Evolutionary conservation across 2,329 filamentous ascomycete genomes (phyloP).

Genomic region (Sclerotinia trifoliorum): DNA sequence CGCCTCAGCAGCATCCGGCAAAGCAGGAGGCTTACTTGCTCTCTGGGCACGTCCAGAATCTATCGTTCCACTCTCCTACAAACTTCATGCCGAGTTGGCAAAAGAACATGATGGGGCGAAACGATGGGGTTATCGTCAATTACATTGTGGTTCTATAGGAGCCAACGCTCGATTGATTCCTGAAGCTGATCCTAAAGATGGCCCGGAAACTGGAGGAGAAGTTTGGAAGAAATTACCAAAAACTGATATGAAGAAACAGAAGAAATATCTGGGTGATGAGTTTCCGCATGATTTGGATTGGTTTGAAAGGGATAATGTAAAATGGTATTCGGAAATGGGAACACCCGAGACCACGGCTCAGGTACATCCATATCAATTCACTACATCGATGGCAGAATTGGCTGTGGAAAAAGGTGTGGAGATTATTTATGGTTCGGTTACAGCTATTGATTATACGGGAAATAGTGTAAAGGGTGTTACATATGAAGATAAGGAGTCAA

Average conservation of each 20-base stretch:
- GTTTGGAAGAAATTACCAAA: slow-evolving; percentile 63
- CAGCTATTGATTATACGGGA: slow-evolving; percentile 57
- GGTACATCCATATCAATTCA: slow-evolving; percentile 91
- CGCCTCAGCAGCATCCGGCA: slow-evolving; percentile 89
- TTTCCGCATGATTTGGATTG: slow-evolving; percentile 81
- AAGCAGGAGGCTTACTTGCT: slow-evolving; percentile 86
- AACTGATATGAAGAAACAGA: slow-evolving; percentile 48
- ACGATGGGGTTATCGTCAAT: slow-evolving; percentile 80
- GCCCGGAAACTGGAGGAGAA: slow-evolving; percentile 13
- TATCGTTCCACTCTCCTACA: slow-evolving; percentile 83
- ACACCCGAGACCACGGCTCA: slow-evolving; percentile 80
- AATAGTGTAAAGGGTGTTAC: slow-evolving; percentile 68
- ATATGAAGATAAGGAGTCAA: slow-evolving; percentile 54
- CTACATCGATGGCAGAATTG: slow-evolving; percentile 75
- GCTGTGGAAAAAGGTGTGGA: slow-evolving; percentile 68
- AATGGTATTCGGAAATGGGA: slow-evolving; percentile 80
- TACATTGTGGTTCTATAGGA: slow-evolving; percentile 63
- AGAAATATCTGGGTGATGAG: slow-evolving; percentile 52
- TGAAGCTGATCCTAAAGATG: slow-evolving; percentile 2
- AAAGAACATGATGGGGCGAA: slow-evolving; percentile 74
- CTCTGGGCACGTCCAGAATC: slow-evolving; percentile 86
- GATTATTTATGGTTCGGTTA: slow-evolving; percentile 68
- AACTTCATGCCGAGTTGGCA: slow-evolving; percentile 80
- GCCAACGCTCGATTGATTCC: slow-evolving; percentile 31
- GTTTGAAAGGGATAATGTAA: slow-evolving; percentile 67